Percentiles rank a stretch among this genome's conserved stretches.
phyloP scores from a whole-genome alignment of 257 asterid genomes.

The Petunia axillaris region DNA sequence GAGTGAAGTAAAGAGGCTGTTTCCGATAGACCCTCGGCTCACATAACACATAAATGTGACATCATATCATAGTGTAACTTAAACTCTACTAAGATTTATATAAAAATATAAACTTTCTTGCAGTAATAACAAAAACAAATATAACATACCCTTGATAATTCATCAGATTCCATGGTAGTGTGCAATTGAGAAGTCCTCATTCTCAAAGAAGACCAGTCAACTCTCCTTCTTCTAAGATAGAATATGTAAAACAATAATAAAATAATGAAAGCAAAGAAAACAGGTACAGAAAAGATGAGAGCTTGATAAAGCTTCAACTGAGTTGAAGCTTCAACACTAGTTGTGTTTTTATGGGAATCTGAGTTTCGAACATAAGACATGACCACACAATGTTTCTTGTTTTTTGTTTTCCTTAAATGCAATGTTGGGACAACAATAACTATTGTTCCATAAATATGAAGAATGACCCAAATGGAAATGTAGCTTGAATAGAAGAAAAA shows the following conservation, averaged over 20 bases:
- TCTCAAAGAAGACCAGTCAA: slow-evolving; percentile 67
- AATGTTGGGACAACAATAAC: background rate
- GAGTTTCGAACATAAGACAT: slow-evolving; percentile 35
- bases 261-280: slow-evolving; percentile 67
- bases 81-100: background rate
- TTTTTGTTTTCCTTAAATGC: background rate
- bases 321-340: slow-evolving; percentile 45
- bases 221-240: slow-evolving; percentile 66
- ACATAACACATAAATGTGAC: no score
- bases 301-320: slow-evolving; percentile 70
- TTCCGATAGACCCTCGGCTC: no score
- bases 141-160: slow-evolving; percentile 49
- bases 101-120: background rate
- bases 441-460: slow-evolving; percentile 1
- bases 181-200: slow-evolving; percentile 49
- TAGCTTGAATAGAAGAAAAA: slow-evolving; percentile 1
- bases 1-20: no score
- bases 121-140: background rate
- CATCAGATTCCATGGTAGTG: slow-evolving; percentile 32
- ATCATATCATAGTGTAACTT: no score
- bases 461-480: slow-evolving; percentile 23
- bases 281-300: slow-evolving; percentile 68
- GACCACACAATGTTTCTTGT: slow-evolving; percentile 18
- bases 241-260: slow-evolving; percentile 63
- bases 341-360: slow-evolving; percentile 19